Conservation (phyloP, 73 alveolate genomes). For the Effrenium voratum region DNA sequence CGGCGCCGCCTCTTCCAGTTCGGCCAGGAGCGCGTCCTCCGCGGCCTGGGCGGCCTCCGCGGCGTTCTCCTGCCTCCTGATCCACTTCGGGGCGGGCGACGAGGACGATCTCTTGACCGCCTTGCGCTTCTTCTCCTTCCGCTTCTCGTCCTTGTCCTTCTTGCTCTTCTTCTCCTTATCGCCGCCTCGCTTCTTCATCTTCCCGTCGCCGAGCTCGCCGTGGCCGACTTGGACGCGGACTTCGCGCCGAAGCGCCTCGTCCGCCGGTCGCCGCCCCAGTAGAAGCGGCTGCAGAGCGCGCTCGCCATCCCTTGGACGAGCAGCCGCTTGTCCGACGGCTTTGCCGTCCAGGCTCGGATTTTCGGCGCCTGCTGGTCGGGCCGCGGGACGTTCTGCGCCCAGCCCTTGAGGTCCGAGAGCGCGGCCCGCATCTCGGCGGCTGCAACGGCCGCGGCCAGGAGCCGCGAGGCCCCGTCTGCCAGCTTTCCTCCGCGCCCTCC, state of each 20-base stretch:
- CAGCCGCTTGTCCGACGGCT: not conserved
- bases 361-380: constrained; percentile 10
- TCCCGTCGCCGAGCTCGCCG: not conserved
- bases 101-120: too few relatives aligned
- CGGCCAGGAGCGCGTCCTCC: too few relatives aligned
- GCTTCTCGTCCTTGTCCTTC: not conserved
- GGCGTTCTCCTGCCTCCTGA: too few relatives aligned
- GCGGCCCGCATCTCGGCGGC: not conserved
- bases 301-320: constrained; percentile 21
- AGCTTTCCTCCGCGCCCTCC: constrained; percentile 9
- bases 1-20: too few relatives aligned
- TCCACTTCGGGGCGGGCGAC: too few relatives aligned
- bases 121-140: not conserved
- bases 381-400: not conserved
- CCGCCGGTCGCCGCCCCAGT: constrained; percentile 15
- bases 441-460: not conserved
- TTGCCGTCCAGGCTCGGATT: not conserved
- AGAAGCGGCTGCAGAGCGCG: constrained; percentile 10
- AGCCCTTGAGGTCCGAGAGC: not conserved
- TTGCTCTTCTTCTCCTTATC: not conserved
- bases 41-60: too few relatives aligned
- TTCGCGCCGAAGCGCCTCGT: constrained; percentile 20
- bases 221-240: not conserved
- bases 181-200: too few relatives aligned
- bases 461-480: constrained; percentile 31